These are phyloP conservation scores for Mycena citricolor DNA, from an alignment of 1,284 basidiomycete genomes.

Conservation along the genomic window DNA sequence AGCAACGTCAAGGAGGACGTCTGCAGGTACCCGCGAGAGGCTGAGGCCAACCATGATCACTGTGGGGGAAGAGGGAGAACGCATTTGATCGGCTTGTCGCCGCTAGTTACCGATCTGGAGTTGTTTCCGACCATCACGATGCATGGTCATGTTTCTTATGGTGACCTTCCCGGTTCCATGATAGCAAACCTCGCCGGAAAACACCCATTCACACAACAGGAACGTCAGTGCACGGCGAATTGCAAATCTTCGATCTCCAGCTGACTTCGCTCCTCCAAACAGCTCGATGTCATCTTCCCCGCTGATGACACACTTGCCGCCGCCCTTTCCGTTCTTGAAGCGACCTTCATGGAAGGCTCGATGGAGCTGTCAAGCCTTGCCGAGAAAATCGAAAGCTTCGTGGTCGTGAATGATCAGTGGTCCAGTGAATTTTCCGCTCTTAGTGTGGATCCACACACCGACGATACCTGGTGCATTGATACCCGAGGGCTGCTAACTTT, in stretches of 20 bases:
- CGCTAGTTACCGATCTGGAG: neutral
- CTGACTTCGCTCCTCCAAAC: constrained; percentile 6
- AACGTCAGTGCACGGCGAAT: constrained; percentile 28
- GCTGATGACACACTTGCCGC: constrained; percentile 36
- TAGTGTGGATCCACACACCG: constrained; percentile 35
- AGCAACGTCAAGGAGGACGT: constrained; percentile 66
- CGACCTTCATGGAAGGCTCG: constrained; percentile 42
- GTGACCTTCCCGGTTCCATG: constrained; percentile 31
- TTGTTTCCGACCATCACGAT: neutral
- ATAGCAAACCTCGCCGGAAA: constrained; percentile 36
- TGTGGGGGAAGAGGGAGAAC: constrained; percentile 2
- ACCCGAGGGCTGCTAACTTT: constrained; percentile 54
- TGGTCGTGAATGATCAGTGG: constrained; percentile 23
- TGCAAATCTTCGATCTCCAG: neutral
- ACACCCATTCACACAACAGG: constrained; percentile 56
- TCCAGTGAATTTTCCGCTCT: constrained; percentile 20
- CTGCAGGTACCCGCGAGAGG: constrained; percentile 41
- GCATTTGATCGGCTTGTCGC: too few relatives aligned
- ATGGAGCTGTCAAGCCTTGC: constrained; percentile 44
- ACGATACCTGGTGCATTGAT: constrained; percentile 68
- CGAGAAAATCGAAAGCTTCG: constrained; percentile 29
- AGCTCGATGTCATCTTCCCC: constrained; percentile 62
- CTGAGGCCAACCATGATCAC: constrained; percentile 23
- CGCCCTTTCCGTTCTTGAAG: constrained; percentile 39
- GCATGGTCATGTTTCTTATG: too few relatives aligned